Conservation (phyloP, 805 yeast genomes). For the Candida xiaguanensis region DNA sequence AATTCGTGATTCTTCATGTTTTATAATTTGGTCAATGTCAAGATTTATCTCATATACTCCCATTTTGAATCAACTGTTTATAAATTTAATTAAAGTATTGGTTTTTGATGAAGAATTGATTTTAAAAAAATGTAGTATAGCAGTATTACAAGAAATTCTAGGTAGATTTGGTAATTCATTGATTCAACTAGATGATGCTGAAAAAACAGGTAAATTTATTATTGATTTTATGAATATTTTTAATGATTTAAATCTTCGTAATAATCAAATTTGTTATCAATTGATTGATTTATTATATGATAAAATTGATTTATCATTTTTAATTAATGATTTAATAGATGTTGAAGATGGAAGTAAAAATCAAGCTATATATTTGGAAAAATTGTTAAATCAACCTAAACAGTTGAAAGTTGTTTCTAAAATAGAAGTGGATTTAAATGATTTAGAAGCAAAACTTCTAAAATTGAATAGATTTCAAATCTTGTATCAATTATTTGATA, state of each 20-base stretch:
- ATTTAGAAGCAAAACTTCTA: conserved; percentile 2
- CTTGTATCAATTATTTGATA: conserved; percentile 5
- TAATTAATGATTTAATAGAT: conserved; percentile 4
- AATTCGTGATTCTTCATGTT: conserved; percentile 82
- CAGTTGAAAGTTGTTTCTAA: background rate
- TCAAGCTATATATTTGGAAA: conserved; percentile 6
- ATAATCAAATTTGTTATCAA: background rate
- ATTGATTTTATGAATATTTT: conserved; percentile 57
- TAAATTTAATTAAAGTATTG: conserved; percentile 46
- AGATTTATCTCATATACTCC: background rate
- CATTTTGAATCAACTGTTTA: conserved; percentile 13
- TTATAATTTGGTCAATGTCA: conserved; percentile 70
- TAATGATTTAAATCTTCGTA: conserved; percentile 16
- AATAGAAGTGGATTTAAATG: background rate
- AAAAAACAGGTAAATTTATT: conserved; percentile 29
- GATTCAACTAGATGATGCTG: conserved; percentile 20
- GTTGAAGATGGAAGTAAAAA: conserved; percentile 1
- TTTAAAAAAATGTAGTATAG: conserved; percentile 77
- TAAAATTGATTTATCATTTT: conserved; percentile 8
- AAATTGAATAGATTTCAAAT: conserved; percentile 5
- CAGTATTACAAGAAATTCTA: conserved; percentile 80
- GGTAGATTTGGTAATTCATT: conserved; percentile 63
- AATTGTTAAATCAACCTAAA: conserved; percentile 6
- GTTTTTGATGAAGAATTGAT: conserved; percentile 72
- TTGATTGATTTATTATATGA: conserved; percentile 7